These are phyloP conservation scores for Trametes meyenii DNA, from an alignment of 768 basidiomycete genomes.

Conservation along the genomic window DNA sequence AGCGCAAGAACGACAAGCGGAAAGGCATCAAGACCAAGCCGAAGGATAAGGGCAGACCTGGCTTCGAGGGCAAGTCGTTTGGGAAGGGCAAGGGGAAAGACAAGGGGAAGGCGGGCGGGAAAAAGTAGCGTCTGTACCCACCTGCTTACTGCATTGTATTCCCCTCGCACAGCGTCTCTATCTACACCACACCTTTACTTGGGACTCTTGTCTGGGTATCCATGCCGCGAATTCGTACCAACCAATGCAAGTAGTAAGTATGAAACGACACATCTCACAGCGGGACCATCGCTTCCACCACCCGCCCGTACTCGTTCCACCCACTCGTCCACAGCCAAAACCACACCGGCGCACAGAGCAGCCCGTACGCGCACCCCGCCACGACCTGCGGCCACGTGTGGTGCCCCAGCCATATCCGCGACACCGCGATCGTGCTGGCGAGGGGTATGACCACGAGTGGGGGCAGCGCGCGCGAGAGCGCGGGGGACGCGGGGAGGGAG, in stretches of 20 bases:
- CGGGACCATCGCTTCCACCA: constrained; percentile 19
- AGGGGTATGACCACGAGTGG: constrained; percentile 56
- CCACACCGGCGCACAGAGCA: constrained; percentile 55
- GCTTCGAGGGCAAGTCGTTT: constrained; percentile 86
- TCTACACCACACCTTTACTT: not conserved
- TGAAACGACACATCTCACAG: not conserved
- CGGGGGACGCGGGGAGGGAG: constrained; percentile 44
- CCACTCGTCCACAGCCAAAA: constrained; percentile 59
- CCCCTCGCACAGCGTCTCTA: not conserved
- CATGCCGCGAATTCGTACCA: not conserved
- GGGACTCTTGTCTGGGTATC: not conserved
- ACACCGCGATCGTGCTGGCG: constrained; percentile 57
- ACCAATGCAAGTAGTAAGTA: not conserved
- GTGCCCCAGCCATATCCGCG: constrained; percentile 75
- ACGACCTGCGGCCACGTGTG: constrained; percentile 73
- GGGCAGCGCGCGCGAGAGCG: constrained; percentile 44
- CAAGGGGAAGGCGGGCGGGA: constrained; percentile 20
- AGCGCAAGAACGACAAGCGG: constrained; percentile 65
- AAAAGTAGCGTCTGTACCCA: not conserved
- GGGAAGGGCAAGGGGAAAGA: constrained; percentile 48
- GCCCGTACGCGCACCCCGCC: constrained; percentile 60
- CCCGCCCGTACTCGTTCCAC: constrained; percentile 32
- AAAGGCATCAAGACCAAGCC: constrained; percentile 55
- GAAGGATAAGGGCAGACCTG: constrained; percentile 71
- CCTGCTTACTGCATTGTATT: not conserved